These are phyloP conservation scores for Sporothrix protearum DNA, from an alignment of 2,329 filamentous ascomycete genomes.

Conservation along the genomic window DNA sequence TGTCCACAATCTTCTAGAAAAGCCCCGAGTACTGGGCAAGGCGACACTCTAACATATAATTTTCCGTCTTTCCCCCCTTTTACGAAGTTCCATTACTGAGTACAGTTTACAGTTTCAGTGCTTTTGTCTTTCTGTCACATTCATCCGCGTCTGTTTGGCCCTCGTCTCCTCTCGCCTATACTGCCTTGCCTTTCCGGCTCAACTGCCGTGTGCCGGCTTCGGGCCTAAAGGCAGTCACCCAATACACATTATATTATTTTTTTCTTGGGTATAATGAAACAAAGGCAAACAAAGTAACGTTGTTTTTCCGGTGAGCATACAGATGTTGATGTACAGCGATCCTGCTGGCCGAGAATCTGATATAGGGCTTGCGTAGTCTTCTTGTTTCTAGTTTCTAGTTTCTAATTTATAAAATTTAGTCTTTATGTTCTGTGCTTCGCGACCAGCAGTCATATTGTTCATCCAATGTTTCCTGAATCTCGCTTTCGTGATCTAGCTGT, in stretches of 20 bases:
- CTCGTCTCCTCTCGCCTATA: conserved; percentile 5
- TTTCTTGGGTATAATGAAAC: background rate
- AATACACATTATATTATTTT: background rate
- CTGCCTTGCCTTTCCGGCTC: conserved; percentile 8
- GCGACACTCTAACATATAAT: background rate
- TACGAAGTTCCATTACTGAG: too few relatives aligned
- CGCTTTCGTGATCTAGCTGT: background rate
- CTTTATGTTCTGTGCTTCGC: background rate
- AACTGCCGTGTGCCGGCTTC: conserved; percentile 15
- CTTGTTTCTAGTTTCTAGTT: background rate
- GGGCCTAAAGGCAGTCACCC: background rate
- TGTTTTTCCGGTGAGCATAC: background rate
- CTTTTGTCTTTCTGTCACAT: background rate
- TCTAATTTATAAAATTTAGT: too few relatives aligned
- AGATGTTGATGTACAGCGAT: background rate
- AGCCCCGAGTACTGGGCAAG: background rate
- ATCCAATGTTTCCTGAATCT: background rate
- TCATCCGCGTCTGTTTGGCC: background rate
- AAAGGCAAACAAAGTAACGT: background rate
- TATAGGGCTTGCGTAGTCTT: conserved; percentile 6
- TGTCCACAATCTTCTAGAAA: background rate
- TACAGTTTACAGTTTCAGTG: background rate
- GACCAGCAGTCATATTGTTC: background rate
- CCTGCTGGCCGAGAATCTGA: background rate
- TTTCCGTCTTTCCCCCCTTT: background rate